These are phyloP conservation scores for Prunus yedoensis DNA, from an alignment of 331 rosid species.

Conservation along the genomic window DNA sequence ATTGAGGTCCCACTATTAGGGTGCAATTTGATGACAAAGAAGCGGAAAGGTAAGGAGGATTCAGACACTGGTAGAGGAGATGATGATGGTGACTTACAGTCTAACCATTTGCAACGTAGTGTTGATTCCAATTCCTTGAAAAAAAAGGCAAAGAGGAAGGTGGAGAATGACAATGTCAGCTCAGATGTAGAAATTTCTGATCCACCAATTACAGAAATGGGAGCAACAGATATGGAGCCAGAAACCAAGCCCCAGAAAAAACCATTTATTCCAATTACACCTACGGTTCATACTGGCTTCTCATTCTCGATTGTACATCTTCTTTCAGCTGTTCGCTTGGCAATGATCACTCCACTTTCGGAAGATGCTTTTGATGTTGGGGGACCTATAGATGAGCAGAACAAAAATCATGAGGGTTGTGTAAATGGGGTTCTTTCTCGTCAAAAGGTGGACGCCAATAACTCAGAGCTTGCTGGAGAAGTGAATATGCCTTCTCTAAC, in stretches of 20 bases:
- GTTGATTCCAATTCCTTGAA: constrained; percentile 51
- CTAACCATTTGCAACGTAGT: constrained; percentile 31
- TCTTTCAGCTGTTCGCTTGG: constrained; percentile 93
- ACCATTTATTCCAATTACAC: constrained; percentile 75
- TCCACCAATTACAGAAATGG: constrained; percentile 47
- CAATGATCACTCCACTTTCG: constrained; percentile 68
- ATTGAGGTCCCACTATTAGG: constrained; percentile 68
- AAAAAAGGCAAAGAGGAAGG: constrained; percentile 69
- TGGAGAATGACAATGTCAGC: constrained; percentile 50
- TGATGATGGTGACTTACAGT: constrained; percentile 46
- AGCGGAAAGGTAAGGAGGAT: constrained; percentile 64
- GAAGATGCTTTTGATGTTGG: constrained; percentile 62
- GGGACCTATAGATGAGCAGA: constrained; percentile 49
- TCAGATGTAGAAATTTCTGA: constrained; percentile 67
- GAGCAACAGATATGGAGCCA: constrained; percentile 59
- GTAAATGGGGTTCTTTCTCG: constrained; percentile 39
- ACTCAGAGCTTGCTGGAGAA: constrained; percentile 49
- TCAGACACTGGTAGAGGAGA: constrained; percentile 45
- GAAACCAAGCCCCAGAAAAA: constrained; percentile 84
- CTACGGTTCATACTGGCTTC: constrained; percentile 90
- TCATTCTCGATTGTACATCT: constrained; percentile 92
- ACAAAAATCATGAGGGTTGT: constrained; percentile 39
- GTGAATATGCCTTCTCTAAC: constrained; percentile 55
- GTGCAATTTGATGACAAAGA: constrained; percentile 60
- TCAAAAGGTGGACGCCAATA: constrained; percentile 39